Evolutionary conservation across 2,329 filamentous ascomycete genomes (phyloP).

Genomic region (Xylariaceae sp.): DNA sequence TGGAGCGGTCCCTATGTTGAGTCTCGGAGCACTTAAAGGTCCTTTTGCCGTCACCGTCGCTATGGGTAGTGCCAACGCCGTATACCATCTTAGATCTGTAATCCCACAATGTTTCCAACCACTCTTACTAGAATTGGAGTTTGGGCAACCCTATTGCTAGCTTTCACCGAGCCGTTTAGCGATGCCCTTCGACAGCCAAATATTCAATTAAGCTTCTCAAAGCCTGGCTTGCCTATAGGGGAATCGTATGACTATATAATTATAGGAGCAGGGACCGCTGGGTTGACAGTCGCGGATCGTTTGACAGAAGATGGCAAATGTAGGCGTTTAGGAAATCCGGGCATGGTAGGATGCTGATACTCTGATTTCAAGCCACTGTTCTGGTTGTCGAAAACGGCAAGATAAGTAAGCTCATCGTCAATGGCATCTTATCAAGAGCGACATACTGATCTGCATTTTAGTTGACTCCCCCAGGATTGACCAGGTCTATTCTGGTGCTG

Average conservation of each 20-base stretch:
- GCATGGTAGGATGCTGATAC: neutral
- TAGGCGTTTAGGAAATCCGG: conserved; percentile 10
- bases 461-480: conserved; percentile 31
- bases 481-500: conserved; percentile 30
- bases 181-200: conserved; percentile 5
- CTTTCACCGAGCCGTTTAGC: conserved; percentile 8
- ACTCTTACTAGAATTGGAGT: conserved; percentile 1
- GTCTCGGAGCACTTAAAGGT: conserved; percentile 7
- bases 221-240: conserved; percentile 10
- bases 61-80: neutral
- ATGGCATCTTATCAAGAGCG: neutral
- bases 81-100: neutral
- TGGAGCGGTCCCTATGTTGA: neutral
- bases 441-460: conserved; percentile 13
- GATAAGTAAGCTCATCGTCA: conserved; percentile 19
- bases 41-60: neutral
- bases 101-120: conserved; percentile 9
- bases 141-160: conserved; percentile 8
- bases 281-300: conserved; percentile 33
- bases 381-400: conserved; percentile 36
- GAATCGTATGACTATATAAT: conserved; percentile 35
- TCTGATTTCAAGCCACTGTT: conserved; percentile 24
- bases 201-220: conserved; percentile 13
- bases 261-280: conserved; percentile 33
- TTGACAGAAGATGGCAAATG: conserved; percentile 33